Percentiles rank a stretch among this genome's conserved stretches.
Conservation (phyloP, 1,284 basidiomycete species). For the Apiotrichum gamsii region DNA sequence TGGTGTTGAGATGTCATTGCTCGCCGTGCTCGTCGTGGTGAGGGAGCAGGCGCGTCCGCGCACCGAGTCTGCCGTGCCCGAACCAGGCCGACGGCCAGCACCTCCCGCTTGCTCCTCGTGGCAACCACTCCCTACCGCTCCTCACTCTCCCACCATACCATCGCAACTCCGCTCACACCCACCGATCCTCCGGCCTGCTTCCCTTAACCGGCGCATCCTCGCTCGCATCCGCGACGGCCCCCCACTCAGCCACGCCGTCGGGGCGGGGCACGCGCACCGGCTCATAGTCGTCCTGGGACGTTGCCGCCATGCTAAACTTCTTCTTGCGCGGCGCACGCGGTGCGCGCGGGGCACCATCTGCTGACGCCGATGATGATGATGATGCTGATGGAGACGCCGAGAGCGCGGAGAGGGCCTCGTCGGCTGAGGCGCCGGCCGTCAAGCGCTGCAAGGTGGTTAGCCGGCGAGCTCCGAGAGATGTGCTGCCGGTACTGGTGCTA, state of each 20-base stretch:
- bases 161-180: conserved; percentile 24
- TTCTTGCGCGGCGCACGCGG: conserved; percentile 11
- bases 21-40: too few relatives aligned
- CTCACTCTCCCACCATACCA: too few relatives aligned
- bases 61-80: too few relatives aligned
- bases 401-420: conserved; percentile 7
- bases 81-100: too few relatives aligned
- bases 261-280: conserved; percentile 77
- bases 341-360: not conserved
- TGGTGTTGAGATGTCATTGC: too few relatives aligned
- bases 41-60: too few relatives aligned
- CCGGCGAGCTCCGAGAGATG: not conserved
- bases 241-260: conserved; percentile 80
- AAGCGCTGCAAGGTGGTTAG: conserved; percentile 19
- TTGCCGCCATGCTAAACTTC: conserved; percentile 32
- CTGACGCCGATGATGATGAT: too few relatives aligned
- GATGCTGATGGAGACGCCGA: not conserved
- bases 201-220: conserved; percentile 43
- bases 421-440: conserved; percentile 15
- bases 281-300: conserved; percentile 66
- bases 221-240: conserved; percentile 62
- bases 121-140: too few relatives aligned
- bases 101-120: too few relatives aligned
- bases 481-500: conserved; percentile 23
- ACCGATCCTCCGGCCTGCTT: conserved; percentile 36